Evolutionary conservation across 148 eudicot genomes (phyloP).

Genomic region (Suaeda aralocaspica): DNA sequence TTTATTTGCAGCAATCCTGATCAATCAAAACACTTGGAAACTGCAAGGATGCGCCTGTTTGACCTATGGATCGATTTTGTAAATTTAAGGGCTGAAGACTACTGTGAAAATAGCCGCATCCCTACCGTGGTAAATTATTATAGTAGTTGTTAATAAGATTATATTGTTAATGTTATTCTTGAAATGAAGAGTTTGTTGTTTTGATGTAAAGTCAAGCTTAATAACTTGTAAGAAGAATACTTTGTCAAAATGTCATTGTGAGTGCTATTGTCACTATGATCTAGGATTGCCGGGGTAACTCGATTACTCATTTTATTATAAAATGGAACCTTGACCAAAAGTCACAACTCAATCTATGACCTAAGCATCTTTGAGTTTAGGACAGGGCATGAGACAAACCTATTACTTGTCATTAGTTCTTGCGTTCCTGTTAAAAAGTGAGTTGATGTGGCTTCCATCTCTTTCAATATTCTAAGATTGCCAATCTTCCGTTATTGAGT

Average conservation of each 20-base stretch:
- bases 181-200: not conserved
- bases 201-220: not conserved
- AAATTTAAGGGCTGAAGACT: constrained; percentile 88
- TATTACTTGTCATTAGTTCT: not conserved
- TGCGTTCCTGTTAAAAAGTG: not conserved
- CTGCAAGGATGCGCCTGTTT: constrained; percentile 90
- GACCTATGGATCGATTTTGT: constrained; percentile 89
- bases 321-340: not conserved
- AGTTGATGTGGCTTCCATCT: not conserved
- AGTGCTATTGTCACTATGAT: not conserved
- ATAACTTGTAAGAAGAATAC: not conserved
- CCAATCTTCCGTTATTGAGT: no score
- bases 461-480: no score
- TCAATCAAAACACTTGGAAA: constrained; percentile 97
- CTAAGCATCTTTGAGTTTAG: no score
- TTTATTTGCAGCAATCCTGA: constrained; percentile 80
- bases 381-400: no score
- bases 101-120: constrained; percentile 88
- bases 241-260: not conserved
- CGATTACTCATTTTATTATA: not conserved
- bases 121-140: constrained; percentile 70
- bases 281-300: not conserved
- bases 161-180: not conserved
- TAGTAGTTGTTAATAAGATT: not conserved
- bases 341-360: not conserved